phyloP scores from a whole-genome alignment of 163 green algal species.

The Prototheca stagnorum region DNA sequence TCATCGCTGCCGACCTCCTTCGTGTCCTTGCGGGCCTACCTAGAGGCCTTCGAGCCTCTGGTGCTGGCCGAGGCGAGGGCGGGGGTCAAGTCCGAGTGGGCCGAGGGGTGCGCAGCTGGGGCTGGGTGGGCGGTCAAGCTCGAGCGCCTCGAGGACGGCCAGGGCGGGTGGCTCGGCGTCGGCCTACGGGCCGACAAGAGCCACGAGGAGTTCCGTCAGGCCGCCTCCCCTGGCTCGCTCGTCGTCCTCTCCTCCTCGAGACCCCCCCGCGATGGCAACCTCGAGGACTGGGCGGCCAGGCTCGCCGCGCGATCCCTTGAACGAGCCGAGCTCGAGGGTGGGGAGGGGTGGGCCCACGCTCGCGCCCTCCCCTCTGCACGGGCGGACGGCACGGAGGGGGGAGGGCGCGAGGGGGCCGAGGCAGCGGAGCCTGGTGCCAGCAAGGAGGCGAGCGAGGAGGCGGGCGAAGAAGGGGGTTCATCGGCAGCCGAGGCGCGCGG shows the following conservation, averaged over 20 bases:
- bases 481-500: no score
- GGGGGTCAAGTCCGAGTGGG: conserved; percentile 22
- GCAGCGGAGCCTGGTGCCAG: no score
- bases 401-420: no score
- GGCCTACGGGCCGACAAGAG: conserved; percentile 1
- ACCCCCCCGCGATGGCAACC: conserved; percentile 9
- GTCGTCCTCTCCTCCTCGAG: conserved; percentile 15
- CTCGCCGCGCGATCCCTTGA: no score
- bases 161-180: not conserved
- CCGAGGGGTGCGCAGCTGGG: conserved; percentile 15
- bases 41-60: conserved; percentile 42
- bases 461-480: no score
- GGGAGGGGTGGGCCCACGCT: no score
- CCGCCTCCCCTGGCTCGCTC: not conserved
- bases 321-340: no score
- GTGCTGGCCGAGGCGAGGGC: conserved; percentile 56
- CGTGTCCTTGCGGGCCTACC: conserved; percentile 29
- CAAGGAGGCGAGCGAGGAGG: no score
- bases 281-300: conserved; percentile 13
- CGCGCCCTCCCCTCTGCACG: no score
- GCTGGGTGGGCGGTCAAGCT: conserved; percentile 4
- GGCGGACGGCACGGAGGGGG: no score
- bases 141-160: not conserved
- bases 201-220: not conserved
- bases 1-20: conserved; percentile 16